Conservation (phyloP, 306 rosid species). For the Medicago ruthenica region DNA sequence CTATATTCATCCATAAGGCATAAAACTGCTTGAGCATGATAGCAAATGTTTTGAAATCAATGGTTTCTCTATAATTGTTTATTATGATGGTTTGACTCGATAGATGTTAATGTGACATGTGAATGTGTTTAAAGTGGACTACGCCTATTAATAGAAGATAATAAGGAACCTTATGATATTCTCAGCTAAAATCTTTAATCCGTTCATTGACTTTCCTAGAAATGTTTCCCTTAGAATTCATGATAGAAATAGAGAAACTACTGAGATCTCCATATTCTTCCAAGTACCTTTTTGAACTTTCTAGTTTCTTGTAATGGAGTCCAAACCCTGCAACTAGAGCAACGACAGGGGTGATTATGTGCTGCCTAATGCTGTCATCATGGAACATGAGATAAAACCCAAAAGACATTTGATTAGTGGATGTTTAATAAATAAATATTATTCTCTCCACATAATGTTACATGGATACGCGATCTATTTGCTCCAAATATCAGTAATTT, state of each 20-base stretch:
- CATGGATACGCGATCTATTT: background rate
- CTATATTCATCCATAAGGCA: slow-evolving; percentile 61
- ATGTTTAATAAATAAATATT: background rate
- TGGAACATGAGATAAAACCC: background rate
- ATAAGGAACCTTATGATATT: slow-evolving; percentile 32
- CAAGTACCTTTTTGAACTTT: too few relatives aligned
- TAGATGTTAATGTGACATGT: slow-evolving; percentile 46
- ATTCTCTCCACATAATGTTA: background rate
- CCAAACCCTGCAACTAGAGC: slow-evolving; percentile 3
- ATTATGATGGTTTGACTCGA: slow-evolving; percentile 43
- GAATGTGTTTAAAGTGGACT: slow-evolving; percentile 49
- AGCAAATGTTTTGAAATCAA: slow-evolving; percentile 15
- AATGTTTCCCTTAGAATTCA: background rate
- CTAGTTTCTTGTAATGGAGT: background rate
- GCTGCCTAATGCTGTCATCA: background rate
- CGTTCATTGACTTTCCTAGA: slow-evolving; percentile 4
- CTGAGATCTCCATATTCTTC: background rate
- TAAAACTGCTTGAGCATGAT: slow-evolving; percentile 30
- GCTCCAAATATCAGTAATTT: background rate
- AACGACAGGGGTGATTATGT: background rate
- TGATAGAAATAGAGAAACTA: background rate
- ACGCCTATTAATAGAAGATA: slow-evolving; percentile 34
- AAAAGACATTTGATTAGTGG: background rate
- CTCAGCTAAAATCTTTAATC: background rate
- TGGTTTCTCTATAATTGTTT: slow-evolving; percentile 47